phyloP scores from a whole-genome alignment of 106 monocot species.

The Triglochin maritima region DNA sequence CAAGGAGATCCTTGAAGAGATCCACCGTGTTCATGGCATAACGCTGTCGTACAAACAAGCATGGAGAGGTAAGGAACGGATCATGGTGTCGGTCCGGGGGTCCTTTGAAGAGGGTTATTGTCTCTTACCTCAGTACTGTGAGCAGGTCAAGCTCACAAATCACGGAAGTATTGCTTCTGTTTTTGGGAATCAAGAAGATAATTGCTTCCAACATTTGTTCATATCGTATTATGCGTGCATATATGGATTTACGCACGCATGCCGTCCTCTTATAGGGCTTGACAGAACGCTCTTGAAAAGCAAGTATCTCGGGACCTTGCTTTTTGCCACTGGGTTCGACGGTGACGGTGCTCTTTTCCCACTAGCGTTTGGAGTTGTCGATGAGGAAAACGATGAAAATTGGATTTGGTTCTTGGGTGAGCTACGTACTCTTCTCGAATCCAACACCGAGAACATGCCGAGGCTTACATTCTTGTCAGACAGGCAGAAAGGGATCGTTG shows the following conservation, averaged over 20 bases:
- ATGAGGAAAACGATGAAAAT: slow-evolving; percentile 92
- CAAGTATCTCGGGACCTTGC: slow-evolving; percentile 90
- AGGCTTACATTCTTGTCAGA: slow-evolving; percentile 91
- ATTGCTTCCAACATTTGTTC: slow-evolving; percentile 68
- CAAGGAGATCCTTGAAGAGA: slow-evolving; percentile 95
- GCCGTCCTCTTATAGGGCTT: slow-evolving; percentile 83
- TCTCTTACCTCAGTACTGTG: slow-evolving; percentile 80
- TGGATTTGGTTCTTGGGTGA: slow-evolving; percentile 99
- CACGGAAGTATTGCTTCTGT: slow-evolving; percentile 80
- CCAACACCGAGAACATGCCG: slow-evolving; percentile 93
- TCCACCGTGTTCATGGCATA: slow-evolving; percentile 83
- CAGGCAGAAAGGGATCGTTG: slow-evolving; percentile 69
- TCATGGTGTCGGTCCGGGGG: slow-evolving; percentile 89
- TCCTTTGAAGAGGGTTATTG: slow-evolving; percentile 97
- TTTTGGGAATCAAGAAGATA: slow-evolving; percentile 76
- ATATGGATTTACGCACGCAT: slow-evolving; percentile 86
- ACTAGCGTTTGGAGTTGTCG: slow-evolving; percentile 94
- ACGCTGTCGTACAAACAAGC: slow-evolving; percentile 97
- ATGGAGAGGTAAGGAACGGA: slow-evolving; percentile 94
- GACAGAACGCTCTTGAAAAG: slow-evolving; percentile 81
- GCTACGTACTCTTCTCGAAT: slow-evolving; percentile 66
- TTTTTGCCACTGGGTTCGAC: slow-evolving; percentile 90
- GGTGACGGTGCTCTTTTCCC: slow-evolving; percentile 93
- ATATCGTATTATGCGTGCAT: slow-evolving; percentile 87
- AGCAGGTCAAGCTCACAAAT: slow-evolving; percentile 69